Evolutionary conservation across 495 filamentous ascomycete species (phyloP).

Genomic region (Cladorrhinum samala): DNA sequence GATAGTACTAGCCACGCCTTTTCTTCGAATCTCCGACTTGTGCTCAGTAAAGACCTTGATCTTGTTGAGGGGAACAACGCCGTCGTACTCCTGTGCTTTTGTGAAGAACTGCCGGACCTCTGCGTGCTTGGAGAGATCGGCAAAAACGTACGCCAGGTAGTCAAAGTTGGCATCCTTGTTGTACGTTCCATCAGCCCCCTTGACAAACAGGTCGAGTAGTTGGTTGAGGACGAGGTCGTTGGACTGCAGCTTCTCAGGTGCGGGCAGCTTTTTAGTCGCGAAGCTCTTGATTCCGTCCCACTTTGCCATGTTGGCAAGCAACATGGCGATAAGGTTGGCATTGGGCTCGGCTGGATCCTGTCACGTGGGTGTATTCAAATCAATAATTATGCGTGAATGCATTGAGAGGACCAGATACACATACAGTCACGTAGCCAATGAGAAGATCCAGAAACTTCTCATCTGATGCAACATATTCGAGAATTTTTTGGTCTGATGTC

Average conservation of each 20-base stretch:
- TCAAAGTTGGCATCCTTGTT: constrained; percentile 87
- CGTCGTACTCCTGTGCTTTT: constrained; percentile 65
- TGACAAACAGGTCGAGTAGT: constrained; percentile 91
- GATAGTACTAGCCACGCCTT: constrained; percentile 85
- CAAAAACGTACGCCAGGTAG: constrained; percentile 89
- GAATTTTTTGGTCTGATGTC: constrained; percentile 66
- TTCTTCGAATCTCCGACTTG: constrained; percentile 66
- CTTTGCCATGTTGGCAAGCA: constrained; percentile 87
- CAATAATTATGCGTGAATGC: neutral
- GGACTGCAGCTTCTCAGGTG: constrained; percentile 57
- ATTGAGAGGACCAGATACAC: constrained; percentile 28
- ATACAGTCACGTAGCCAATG: constrained; percentile 66
- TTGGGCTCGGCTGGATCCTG: constrained; percentile 55
- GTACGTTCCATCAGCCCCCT: constrained; percentile 70
- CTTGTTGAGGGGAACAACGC: constrained; percentile 77
- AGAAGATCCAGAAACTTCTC: constrained; percentile 73
- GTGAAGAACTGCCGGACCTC: constrained; percentile 73
- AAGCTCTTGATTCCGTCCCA: constrained; percentile 63
- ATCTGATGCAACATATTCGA: constrained; percentile 67
- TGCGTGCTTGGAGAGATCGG: constrained; percentile 76
- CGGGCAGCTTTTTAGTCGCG: constrained; percentile 53
- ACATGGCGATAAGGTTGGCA: constrained; percentile 81
- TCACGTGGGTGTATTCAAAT: constrained; percentile 1
- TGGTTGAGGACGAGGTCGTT: constrained; percentile 76
- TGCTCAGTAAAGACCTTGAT: constrained; percentile 90